These are phyloP conservation scores for Fusarium albidum DNA, from an alignment of 2,329 filamentous ascomycete genomes.

Conservation along the genomic window DNA sequence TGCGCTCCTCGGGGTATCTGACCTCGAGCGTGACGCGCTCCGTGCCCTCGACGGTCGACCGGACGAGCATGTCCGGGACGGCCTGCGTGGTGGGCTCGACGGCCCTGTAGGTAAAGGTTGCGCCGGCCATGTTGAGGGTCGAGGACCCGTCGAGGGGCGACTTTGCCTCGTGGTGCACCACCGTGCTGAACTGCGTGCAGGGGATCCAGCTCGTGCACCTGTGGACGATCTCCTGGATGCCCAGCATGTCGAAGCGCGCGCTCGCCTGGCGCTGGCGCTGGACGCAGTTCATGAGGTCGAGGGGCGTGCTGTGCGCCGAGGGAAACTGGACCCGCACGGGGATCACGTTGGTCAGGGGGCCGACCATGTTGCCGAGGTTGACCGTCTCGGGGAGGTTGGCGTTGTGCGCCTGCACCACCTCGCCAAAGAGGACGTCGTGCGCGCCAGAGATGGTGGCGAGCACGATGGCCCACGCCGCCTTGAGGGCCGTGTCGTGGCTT, in stretches of 20 bases:
- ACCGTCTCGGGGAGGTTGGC: constrained; percentile 54
- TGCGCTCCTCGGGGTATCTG: constrained; percentile 55
- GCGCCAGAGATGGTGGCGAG: constrained; percentile 58
- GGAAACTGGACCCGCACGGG: constrained; percentile 59
- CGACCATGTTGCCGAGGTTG: constrained; percentile 63
- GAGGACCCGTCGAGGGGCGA: constrained; percentile 45
- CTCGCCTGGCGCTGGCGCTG: constrained; percentile 58
- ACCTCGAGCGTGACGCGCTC: constrained; percentile 53
- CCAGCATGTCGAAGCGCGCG: constrained; percentile 59
- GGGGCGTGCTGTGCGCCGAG: constrained; percentile 52
- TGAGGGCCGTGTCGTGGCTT: constrained; percentile 61
- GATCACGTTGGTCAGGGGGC: constrained; percentile 56
- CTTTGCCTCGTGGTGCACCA: constrained; percentile 58
- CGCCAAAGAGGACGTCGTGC: constrained; percentile 64
- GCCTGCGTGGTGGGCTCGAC: constrained; percentile 51
- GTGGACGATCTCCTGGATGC: constrained; percentile 59
- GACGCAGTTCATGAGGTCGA: constrained; percentile 58
- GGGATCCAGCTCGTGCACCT: constrained; percentile 63
- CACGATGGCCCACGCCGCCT: constrained; percentile 65
- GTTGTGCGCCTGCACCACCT: constrained; percentile 59
- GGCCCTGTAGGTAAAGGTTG: constrained; percentile 54
- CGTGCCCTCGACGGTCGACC: constrained; percentile 49
- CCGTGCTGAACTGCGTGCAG: constrained; percentile 62
- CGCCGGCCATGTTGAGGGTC: constrained; percentile 54
- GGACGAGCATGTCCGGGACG: constrained; percentile 55